These are phyloP conservation scores for Saccharomycopsis amapae DNA, from an alignment of 805 yeast genomes.

Conservation along the genomic window DNA sequence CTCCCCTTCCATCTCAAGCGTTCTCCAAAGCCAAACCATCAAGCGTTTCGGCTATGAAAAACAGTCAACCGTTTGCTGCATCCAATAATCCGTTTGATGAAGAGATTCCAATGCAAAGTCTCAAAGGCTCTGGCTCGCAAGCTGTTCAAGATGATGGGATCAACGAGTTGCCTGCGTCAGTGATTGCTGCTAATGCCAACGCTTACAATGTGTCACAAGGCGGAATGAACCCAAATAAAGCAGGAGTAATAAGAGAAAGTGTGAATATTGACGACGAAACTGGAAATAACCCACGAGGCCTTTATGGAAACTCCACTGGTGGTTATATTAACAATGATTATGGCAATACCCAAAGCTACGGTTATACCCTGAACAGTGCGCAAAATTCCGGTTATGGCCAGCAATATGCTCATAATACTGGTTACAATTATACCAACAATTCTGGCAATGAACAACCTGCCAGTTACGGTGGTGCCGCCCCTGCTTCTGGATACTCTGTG, in stretches of 20 bases:
- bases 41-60: too few relatives aligned
- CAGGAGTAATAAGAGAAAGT: too few relatives aligned
- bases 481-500: neutral
- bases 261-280: too few relatives aligned
- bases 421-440: too few relatives aligned
- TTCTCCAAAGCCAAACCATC: neutral
- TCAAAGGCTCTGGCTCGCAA: neutral
- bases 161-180: neutral
- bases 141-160: neutral
- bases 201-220: neutral
- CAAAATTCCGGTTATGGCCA: too few relatives aligned
- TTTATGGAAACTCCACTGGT: too few relatives aligned
- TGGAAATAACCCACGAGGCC: too few relatives aligned
- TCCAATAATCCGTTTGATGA: conserved; percentile 2
- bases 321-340: too few relatives aligned
- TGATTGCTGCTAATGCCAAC: neutral
- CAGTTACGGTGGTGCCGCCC: neutral
- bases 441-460: too few relatives aligned
- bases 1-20: conserved; percentile 14
- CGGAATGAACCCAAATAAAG: neutral
- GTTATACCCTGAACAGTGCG: too few relatives aligned
- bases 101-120: conserved; percentile 8
- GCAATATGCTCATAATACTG: too few relatives aligned
- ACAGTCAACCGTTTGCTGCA: neutral
- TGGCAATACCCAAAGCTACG: too few relatives aligned